phyloP scores from a whole-genome alignment of 2,329 filamentous ascomycete genomes.

The Aspergillus tamarii region DNA sequence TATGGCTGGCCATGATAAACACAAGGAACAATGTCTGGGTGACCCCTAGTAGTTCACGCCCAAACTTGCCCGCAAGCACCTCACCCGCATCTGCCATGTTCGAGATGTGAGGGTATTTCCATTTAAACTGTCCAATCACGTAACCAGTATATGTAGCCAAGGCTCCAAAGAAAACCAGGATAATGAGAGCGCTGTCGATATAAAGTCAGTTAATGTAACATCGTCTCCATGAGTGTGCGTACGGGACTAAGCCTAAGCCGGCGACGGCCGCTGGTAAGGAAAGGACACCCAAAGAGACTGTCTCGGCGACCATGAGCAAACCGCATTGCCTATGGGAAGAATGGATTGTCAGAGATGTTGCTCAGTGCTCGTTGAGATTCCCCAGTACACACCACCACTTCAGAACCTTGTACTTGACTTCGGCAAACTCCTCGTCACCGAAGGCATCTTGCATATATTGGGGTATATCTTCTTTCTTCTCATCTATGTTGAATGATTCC shows the following conservation, averaged over 20 bases:
- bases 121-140: slow-evolving; percentile 63
- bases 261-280: slow-evolving; percentile 58
- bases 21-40: slow-evolving; percentile 67
- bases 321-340: slow-evolving; percentile 43
- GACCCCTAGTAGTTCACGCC: slow-evolving; percentile 64
- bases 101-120: slow-evolving; percentile 60
- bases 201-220: slow-evolving; percentile 3
- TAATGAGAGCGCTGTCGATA: slow-evolving; percentile 51
- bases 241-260: slow-evolving; percentile 56
- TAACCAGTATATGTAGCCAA: slow-evolving; percentile 65
- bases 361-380: background rate
- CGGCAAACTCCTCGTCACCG: slow-evolving; percentile 43
- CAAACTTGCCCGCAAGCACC: slow-evolving; percentile 62
- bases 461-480: slow-evolving; percentile 26
- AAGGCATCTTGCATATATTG: slow-evolving; percentile 40
- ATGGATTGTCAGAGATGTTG: slow-evolving; percentile 34
- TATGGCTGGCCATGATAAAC: slow-evolving; percentile 73
- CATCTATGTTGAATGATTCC: slow-evolving; percentile 18
- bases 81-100: slow-evolving; percentile 71
- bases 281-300: slow-evolving; percentile 60
- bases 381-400: slow-evolving; percentile 45
- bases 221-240: slow-evolving; percentile 21
- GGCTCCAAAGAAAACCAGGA: slow-evolving; percentile 57
- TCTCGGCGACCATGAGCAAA: slow-evolving; percentile 62
- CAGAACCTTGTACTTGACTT: slow-evolving; percentile 57